phyloP scores from a whole-genome alignment of 441 rosid species.

The Corymbia calophylla region DNA sequence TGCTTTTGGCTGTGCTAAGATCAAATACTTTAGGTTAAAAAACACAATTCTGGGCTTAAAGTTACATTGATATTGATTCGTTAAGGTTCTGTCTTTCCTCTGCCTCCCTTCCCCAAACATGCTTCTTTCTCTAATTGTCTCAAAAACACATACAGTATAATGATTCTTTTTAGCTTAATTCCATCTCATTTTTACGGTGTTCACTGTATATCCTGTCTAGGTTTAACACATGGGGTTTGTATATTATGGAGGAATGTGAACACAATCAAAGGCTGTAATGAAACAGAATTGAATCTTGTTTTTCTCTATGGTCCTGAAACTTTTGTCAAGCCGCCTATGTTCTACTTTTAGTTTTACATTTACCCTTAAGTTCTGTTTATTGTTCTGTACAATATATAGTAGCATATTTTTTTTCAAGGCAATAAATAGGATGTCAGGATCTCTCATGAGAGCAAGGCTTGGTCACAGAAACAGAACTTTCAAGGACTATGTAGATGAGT shows the following conservation, averaged over 20 bases:
- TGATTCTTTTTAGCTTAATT: not conserved
- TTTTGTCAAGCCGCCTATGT: not conserved
- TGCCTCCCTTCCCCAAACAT: not conserved
- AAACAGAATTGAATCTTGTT: not conserved
- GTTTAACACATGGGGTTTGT: not conserved
- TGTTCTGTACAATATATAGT: not conserved
- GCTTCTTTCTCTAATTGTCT: not conserved
- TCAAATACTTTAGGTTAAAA: not conserved
- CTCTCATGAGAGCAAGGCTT: not conserved
- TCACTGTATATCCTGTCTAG: not conserved
- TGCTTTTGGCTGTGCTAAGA: not conserved
- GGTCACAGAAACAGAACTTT: not conserved
- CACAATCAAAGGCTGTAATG: not conserved
- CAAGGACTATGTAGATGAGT: not conserved
- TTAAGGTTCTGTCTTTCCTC: not conserved
- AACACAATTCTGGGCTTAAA: not conserved
- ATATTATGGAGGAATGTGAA: not conserved
- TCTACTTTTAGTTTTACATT: not conserved
- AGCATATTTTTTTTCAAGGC: not conserved
- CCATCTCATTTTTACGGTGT: not conserved
- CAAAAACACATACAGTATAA: not conserved
- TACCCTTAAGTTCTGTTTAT: not conserved
- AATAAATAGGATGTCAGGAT: not conserved
- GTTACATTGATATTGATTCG: not conserved
- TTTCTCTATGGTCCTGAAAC: not conserved